Percentiles rank a stretch among this genome's conserved stretches.
These are phyloP conservation scores for Lantana camara DNA, from an alignment of 257 asterid species.

Conservation along the genomic window DNA sequence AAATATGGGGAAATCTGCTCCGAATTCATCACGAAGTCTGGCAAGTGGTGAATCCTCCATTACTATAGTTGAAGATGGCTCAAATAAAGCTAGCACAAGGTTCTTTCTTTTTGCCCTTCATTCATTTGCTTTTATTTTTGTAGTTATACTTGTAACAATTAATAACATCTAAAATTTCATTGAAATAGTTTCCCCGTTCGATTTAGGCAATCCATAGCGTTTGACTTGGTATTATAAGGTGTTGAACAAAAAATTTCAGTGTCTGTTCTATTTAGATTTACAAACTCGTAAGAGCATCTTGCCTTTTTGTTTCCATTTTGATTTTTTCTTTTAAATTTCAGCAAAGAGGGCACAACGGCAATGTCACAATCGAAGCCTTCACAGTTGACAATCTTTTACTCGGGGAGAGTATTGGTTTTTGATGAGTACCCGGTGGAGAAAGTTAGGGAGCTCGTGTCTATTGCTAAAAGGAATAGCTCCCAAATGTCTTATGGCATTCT, in stretches of 20 bases:
- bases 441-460: conserved; percentile 51
- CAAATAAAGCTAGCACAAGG: conserved; percentile 41
- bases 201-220: no score
- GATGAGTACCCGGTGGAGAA: conserved; percentile 59
- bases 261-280: no score
- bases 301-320: no score
- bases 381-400: conserved; percentile 73
- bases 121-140: no score
- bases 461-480: conserved; percentile 55
- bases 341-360: conserved; percentile 41
- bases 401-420: conserved; percentile 61
- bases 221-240: no score
- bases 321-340: conserved; percentile 22
- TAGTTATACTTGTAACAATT: neutral
- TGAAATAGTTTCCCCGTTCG: no score
- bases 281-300: no score
- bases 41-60: conserved; percentile 27
- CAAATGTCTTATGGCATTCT: conserved; percentile 42
- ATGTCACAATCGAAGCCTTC: conserved; percentile 37
- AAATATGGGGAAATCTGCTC: neutral
- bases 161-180: no score
- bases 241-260: no score
- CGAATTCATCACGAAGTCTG: conserved; percentile 21
- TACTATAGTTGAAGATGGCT: conserved; percentile 29
- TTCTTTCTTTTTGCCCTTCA: conserved; percentile 2